Conservation (phyloP, 257 asterid genomes). For the Mentha longifolia region DNA sequence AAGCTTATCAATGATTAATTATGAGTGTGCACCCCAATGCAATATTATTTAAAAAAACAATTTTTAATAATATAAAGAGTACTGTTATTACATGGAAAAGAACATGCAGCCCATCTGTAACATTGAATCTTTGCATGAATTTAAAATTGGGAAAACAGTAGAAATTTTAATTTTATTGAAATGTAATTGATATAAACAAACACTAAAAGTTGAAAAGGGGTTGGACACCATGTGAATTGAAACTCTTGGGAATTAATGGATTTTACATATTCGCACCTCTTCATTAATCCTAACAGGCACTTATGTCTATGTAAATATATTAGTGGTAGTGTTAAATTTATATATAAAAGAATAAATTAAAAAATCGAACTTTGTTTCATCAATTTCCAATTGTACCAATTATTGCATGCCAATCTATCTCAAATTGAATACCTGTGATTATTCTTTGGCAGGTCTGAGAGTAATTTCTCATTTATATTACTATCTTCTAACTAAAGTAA, state of each 20-base stretch:
- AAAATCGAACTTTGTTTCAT: background rate
- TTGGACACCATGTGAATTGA: slow-evolving; percentile 58
- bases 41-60: background rate
- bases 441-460: background rate
- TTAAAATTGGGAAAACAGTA: slow-evolving; percentile 29
- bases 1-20: slow-evolving; percentile 36
- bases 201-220: slow-evolving; percentile 38
- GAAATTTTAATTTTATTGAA: slow-evolving; percentile 31
- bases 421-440: background rate
- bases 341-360: too few relatives aligned
- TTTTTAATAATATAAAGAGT: slow-evolving; percentile 20
- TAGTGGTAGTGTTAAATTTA: too few relatives aligned
- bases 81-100: slow-evolving; percentile 40
- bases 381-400: too few relatives aligned
- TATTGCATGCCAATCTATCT: background rate
- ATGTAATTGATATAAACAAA: slow-evolving; percentile 36
- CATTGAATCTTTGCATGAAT: slow-evolving; percentile 37
- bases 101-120: slow-evolving; percentile 73
- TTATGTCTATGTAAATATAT: background rate
- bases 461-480: background rate
- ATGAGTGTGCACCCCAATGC: slow-evolving; percentile 35
- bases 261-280: slow-evolving; percentile 19
- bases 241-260: slow-evolving; percentile 33
- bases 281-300: background rate
- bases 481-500: background rate